Base-by-base conservation (phyloP, 768 basidiomycete species). In the Lentinula guzmanii region DNA sequence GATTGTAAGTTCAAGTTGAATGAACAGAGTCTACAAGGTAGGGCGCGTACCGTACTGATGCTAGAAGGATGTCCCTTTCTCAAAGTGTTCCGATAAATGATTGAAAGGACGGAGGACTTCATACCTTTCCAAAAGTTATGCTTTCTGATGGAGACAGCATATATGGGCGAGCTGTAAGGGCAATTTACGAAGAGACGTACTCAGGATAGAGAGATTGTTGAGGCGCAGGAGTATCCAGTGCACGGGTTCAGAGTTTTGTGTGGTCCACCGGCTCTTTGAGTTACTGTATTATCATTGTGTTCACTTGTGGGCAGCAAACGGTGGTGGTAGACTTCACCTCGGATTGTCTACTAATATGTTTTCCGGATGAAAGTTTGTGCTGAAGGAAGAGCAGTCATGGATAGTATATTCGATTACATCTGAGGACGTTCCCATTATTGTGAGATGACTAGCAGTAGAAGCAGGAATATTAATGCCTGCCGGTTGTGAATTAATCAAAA, bases 101-200 rank as follows among this genome's bases (percentile, higher is more conserved):
- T 4, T 6, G 16, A 48, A 48, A 48, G 8, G 46, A 9, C 21
- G 21, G 52, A 28, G 56, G 55, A 37, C 62, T 48, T 62, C 2
- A 67, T 65, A 90, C 90, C 82, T 93, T 93, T 67, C 91, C 90
- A 72, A 93, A 92, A 10, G 85, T 91, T 65, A 92, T 83, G 58
- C 75, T 84, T 69, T 85, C 90, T 91, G 21, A 52, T 24, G 33
- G n/a, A 51, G 28, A 37, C 6, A 53, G 63, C 37, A 66, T 18
- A 53, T 60, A 50, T 53, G 54, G 61, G 62, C 58, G 3, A 62
- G 41, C 31, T 8, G 18, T 54, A 54, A 16, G 33, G 11, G 52
- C 5, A 28, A 37, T 24, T 24, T 8, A n/a, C n/a, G 37, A 41
- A 61, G 52, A 61, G 50, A 79, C 76, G 80, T 79, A 90, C 90